These are phyloP conservation scores for Mycena maculata DNA, from an alignment of 768 basidiomycete species.

Conservation along the genomic window DNA sequence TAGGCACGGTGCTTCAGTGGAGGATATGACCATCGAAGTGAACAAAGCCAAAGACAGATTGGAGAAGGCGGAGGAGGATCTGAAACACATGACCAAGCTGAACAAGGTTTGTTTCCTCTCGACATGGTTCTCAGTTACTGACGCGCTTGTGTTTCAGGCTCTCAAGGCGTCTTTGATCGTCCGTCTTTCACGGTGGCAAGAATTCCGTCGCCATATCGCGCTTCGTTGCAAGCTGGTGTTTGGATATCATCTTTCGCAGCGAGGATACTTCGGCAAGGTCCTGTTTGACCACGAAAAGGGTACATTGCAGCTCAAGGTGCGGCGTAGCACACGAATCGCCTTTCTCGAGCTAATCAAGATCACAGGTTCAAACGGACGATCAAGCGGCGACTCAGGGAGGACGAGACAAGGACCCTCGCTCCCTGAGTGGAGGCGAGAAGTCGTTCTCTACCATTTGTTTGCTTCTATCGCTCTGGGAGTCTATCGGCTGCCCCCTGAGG, in stretches of 20 bases:
- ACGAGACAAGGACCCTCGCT: conserved; percentile 85
- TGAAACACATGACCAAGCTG: conserved; percentile 70
- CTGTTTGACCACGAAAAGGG: conserved; percentile 80
- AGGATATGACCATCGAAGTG: conserved; percentile 80
- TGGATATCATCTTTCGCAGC: conserved; percentile 81
- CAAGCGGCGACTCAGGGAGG: conserved; percentile 69
- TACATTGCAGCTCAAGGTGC: conserved; percentile 74
- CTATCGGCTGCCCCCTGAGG: conserved; percentile 92
- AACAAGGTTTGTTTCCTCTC: conserved; percentile 65
- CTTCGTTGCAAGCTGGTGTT: conserved; percentile 88
- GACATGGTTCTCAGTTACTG: not conserved
- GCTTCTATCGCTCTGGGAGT: conserved; percentile 95
- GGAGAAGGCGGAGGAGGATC: conserved; percentile 69
- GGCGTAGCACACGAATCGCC: conserved; percentile 15
- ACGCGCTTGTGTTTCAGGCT: conserved; percentile 55
- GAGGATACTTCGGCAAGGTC: conserved; percentile 92
- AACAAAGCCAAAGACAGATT: conserved; percentile 70
- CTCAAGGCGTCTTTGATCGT: conserved; percentile 72
- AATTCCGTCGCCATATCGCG: conserved; percentile 91
- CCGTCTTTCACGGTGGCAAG: conserved; percentile 83
- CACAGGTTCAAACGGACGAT: conserved; percentile 86
- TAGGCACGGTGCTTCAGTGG: conserved; percentile 82
- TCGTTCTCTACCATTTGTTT: conserved; percentile 97
- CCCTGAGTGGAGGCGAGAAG: conserved; percentile 94
- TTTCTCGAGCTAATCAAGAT: conserved; percentile 1